Conservation (phyloP, 805 yeast species). For the Candida patagonica region DNA sequence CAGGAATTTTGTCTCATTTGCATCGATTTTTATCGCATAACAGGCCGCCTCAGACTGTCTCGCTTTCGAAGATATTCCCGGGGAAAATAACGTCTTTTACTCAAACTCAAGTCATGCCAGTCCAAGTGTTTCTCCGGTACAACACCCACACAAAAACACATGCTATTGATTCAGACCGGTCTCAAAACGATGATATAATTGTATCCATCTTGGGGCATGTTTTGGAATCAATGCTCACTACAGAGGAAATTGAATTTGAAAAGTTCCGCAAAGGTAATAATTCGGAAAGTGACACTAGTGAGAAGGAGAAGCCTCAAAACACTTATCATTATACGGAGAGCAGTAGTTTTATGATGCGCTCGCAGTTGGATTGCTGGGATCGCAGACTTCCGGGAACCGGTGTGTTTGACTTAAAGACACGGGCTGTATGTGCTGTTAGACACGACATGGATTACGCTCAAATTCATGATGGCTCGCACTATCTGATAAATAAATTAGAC, state of each 20-base stretch:
- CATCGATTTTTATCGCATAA: conserved; percentile 61
- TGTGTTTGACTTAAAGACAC: conserved; percentile 81
- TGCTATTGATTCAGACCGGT: conserved; percentile 64
- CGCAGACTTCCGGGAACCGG: conserved; percentile 78
- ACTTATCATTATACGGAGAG: conserved; percentile 67
- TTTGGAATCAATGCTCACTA: conserved; percentile 67
- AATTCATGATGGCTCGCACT: conserved; percentile 49
- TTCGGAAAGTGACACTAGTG: conserved; percentile 11
- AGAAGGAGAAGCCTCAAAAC: conserved; percentile 4
- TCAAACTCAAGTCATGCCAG: conserved; percentile 41
- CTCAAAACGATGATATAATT: conserved; percentile 56
- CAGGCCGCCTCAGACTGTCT: conserved; percentile 40
- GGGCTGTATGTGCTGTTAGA: conserved; percentile 84
- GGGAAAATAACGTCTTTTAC: conserved; percentile 30
- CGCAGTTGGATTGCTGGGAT: conserved; percentile 83
- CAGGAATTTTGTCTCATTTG: conserved; percentile 61
- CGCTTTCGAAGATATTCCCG: conserved; percentile 38
- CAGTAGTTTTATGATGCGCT: conserved; percentile 69
- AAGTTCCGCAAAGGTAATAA: conserved; percentile 25
- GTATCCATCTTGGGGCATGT: conserved; percentile 70
- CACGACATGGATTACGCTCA: conserved; percentile 61
- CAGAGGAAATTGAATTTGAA: conserved; percentile 43
- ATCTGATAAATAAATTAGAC: conserved; percentile 49
- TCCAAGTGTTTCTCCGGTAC: conserved; percentile 46
- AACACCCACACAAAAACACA: conserved; percentile 35